These are phyloP conservation scores for Thermochaetoides dissita DNA, from an alignment of 2,329 filamentous ascomycete species.

Conservation along the genomic window DNA sequence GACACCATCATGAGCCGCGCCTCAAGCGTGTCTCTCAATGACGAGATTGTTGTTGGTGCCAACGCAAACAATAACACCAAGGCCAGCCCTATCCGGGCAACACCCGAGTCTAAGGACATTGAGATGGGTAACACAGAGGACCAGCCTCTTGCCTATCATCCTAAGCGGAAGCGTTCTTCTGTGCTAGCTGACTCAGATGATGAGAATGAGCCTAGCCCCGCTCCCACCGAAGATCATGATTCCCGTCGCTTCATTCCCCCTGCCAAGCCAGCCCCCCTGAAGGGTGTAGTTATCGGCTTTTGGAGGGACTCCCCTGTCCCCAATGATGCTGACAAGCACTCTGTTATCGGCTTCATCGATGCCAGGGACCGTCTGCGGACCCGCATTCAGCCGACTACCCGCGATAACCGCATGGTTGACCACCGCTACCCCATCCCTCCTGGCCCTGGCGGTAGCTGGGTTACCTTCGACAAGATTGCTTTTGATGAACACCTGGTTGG, in stretches of 20 bases:
- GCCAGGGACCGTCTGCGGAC: slow-evolving; percentile 46
- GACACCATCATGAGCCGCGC: slow-evolving; percentile 24
- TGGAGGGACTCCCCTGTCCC: slow-evolving; percentile 46
- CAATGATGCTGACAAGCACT: slow-evolving; percentile 36
- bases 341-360: slow-evolving; percentile 49
- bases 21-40: slow-evolving; percentile 28
- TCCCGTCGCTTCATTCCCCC: slow-evolving; percentile 13
- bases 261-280: slow-evolving; percentile 20
- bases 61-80: slow-evolving; percentile 25
- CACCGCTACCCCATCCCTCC: slow-evolving; percentile 36
- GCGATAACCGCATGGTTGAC: slow-evolving; percentile 32
- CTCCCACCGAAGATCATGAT: slow-evolving; percentile 21
- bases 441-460: slow-evolving; percentile 49
- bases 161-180: slow-evolving; percentile 42
- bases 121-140: slow-evolving; percentile 29
- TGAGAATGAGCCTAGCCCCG: slow-evolving; percentile 28
- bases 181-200: slow-evolving; percentile 36
- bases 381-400: slow-evolving; percentile 37
- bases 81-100: slow-evolving; percentile 21
- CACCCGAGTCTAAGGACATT: slow-evolving; percentile 29
- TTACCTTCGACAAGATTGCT: slow-evolving; percentile 46
- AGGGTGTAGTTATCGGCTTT: slow-evolving; percentile 39
- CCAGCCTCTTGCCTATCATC: slow-evolving; percentile 25
- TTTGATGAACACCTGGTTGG: slow-evolving; percentile 43
- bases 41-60: slow-evolving; percentile 39